Evolutionary conservation across 2,329 filamentous ascomycete genomes (phyloP), one percentile per base, ranked within the genome.

Genomic region (Talaromyces rugulosus): DNA sequence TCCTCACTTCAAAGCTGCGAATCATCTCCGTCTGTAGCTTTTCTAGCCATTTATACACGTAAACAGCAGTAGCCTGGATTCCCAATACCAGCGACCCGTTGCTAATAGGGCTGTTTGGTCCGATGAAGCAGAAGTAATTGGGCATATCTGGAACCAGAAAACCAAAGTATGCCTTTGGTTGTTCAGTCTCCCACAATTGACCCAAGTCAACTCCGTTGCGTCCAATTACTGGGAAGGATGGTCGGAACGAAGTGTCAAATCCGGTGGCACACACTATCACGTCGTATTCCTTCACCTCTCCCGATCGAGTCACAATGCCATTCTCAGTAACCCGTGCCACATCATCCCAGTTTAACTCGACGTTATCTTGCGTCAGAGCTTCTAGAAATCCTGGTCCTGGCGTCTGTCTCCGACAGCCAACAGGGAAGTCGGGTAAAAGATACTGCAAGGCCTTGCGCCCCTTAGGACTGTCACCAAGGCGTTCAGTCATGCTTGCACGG

Each of bases 131-230:
- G 60, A 74, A 75, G 60, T 75, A 82, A 66, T 82, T 82, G 23
- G 81, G 81, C 66, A 81, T 80, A 3, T 77, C 74, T 0, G 78
- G 74, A 4, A 77, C 78, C 0, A 77, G 75, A 14, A 82, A 66
- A 6, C 79, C 79, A 5, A 82, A 67, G 68, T 83, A 83, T 5
- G 74, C 74, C 36, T 74, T 71, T n/a, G 76, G 69, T 23, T 59
- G 57, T 27, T 74, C 71, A 28, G 73, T 66, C 5, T 72, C 70
- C 80, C 80, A 83, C 30, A 76, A 71, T 61, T 80, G 77, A 34
- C 78, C 74, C 9, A 83, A 72, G 55, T 78, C 76, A 42, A 71
- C 63, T 5, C 75, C 77, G 2, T 70, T 67, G 18, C 72, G 72
- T 4, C 73, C 74, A 33, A 77, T 67, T 11, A 82, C 71, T 6